Conservation (phyloP, 139 green algal species). For the Prasinococcaceae sp. region DNA sequence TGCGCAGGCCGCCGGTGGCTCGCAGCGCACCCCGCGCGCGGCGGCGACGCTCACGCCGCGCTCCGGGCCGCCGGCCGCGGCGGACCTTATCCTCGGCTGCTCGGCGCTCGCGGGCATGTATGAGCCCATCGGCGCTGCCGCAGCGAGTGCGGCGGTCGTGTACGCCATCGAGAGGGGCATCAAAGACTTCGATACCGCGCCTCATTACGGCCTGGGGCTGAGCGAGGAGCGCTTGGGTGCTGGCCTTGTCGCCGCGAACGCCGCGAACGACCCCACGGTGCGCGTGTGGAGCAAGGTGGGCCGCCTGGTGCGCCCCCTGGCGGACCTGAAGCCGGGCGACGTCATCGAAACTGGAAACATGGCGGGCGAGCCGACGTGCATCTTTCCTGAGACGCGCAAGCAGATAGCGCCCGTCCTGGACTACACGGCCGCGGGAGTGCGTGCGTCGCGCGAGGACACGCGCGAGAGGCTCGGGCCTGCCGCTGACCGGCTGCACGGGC, state of each 20-base stretch:
- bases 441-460: neutral
- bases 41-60: too few relatives aligned
- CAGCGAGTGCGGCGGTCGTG: neutral
- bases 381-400: conserved; percentile 8
- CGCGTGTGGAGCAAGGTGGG: conserved; percentile 19
- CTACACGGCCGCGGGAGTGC: conserved; percentile 7
- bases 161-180: conserved; percentile 9
- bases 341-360: conserved; percentile 12
- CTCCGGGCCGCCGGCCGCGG: neutral
- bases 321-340: neutral
- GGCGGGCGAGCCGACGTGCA: conserved; percentile 1
- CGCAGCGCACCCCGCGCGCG: too few relatives aligned
- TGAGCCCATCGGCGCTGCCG: neutral
- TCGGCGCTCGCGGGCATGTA: conserved; percentile 18
- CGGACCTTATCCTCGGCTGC: conserved; percentile 11
- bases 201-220: conserved; percentile 21
- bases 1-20: too few relatives aligned
- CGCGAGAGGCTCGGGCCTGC: neutral
- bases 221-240: conserved; percentile 9
- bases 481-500: conserved; percentile 5
- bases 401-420: conserved; percentile 8
- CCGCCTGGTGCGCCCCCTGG: neutral
- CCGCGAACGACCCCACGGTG: neutral
- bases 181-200: conserved; percentile 13
- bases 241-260: conserved; percentile 1